Evolutionary conservation across 2,329 filamentous ascomycete species (phyloP).

Genomic region (Davidsoniella virescens): DNA sequence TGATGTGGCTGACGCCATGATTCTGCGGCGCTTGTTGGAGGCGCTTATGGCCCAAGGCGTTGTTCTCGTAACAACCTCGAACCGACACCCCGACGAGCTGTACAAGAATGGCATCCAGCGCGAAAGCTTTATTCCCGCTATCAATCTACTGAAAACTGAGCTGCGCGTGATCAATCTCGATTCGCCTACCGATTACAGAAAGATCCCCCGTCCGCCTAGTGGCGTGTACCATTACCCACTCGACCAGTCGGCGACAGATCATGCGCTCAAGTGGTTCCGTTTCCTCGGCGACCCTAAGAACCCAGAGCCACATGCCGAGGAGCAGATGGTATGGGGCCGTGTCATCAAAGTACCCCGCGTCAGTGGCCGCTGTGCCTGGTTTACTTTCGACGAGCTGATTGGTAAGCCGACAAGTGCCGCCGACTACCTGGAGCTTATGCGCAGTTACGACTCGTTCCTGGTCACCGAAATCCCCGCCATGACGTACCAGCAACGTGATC

Average conservation of each 20-base stretch:
- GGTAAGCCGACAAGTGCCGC: constrained; percentile 77
- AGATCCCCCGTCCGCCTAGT: constrained; percentile 81
- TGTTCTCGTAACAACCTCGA: constrained; percentile 88
- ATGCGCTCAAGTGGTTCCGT: constrained; percentile 89
- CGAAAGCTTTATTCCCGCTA: constrained; percentile 87
- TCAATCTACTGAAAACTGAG: constrained; percentile 70
- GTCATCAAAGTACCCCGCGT: constrained; percentile 77
- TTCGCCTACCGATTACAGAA: constrained; percentile 90
- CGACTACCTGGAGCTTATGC: constrained; percentile 84
- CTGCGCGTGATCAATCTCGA: constrained; percentile 88
- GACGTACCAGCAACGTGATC: constrained; percentile 70
- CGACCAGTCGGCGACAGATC: constrained; percentile 56
- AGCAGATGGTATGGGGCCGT: constrained; percentile 80
- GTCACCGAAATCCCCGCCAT: constrained; percentile 85
- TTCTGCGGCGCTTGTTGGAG: constrained; percentile 73
- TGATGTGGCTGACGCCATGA: constrained; percentile 98
- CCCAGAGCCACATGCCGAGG: constrained; percentile 57
- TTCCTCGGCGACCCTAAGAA: constrained; percentile 78
- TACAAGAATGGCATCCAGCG: constrained; percentile 98
- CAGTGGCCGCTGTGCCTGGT: constrained; percentile 75
- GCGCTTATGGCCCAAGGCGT: constrained; percentile 92
- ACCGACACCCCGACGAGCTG: constrained; percentile 87
- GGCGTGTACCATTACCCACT: constrained; percentile 89
- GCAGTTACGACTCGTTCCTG: constrained; percentile 82
- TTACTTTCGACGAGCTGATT: constrained; percentile 85